Base-by-base conservation (phyloP, 2,329 filamentous ascomycete genomes). In the Hirsutella rhossiliensis region DNA sequence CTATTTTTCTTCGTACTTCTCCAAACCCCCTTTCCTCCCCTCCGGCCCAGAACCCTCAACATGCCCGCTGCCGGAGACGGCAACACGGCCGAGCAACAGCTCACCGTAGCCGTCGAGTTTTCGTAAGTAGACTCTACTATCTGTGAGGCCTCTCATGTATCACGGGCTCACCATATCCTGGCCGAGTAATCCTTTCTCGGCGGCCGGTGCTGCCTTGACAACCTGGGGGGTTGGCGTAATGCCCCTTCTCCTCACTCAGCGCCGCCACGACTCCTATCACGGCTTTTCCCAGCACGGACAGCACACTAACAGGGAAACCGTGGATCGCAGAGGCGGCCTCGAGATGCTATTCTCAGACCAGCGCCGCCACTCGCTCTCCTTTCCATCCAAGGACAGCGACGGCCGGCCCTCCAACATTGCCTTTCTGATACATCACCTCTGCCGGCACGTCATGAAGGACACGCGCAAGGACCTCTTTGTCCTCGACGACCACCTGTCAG, bases 261-360 rank as follows among this genome's bases (percentile, higher is more conserved):
- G 23, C 23, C 23, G 9, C 23, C 23, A 27, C 23, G 9, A 6
- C 23, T 27, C 23, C 23, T 2, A 27, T 27, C 23, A 27, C 23
- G 23, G 9, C 23, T 27, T 27, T 27, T 5, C 23, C 23, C 23
- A 27, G 23, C 23, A 23, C 23, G 18, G 31, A 45, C 39, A 15
- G 28, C 28, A 44, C 46, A 27, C 43, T 42, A 34, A 41, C 48
- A 45, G 48, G 43, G 46, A 38, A 42, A 39, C 18, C 4, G n/a
- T 50, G 46, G 45, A 46, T 45, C 45, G 46, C 54, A 89, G 92
- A 51, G 92, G 92, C 49, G 92, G 92, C 19, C 76, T 98, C 17
- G 92, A 98, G 67, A 84, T 95, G 68, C 81, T 98, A 51, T 98
- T 98, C 66, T 79, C 82, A 29, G 83, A 95, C 60, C 72, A 87